Base-by-base conservation (phyloP, 1,139 yeast genomes). In the Candida freyschussii region DNA sequence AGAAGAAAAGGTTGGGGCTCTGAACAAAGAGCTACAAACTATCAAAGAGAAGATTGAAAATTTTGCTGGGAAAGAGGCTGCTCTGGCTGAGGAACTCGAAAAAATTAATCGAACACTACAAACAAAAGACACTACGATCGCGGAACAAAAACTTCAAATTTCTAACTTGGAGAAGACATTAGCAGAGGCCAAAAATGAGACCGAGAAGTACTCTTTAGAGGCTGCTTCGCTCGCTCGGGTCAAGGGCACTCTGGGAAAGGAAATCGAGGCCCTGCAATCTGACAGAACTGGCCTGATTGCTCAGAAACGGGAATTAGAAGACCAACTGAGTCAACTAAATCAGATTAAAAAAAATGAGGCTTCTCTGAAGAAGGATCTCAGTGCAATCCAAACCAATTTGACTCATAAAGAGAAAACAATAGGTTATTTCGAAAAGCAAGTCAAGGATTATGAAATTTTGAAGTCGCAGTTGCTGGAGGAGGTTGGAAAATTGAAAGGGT, bases 351-450 rank as follows among this genome's bases (percentile, higher is more conserved):
- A 48, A 29, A 33, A 47, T 5, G 62, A 62, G 17, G 48, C 43
- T 5, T 21, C 38, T 1, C 19, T 60, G 15, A 54, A 47, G 17
- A 44, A 49, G 26, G 55, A 50, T 26, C 26, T 50, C 2, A 11
- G 30, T 1, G 41, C 48, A 6, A 16, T 51, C 0, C 42, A 40
- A 24, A 15, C 30, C 3, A 44, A 39, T 6, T 50, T 70, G 8
- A 47, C 50, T 2, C 72, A 69, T 41, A 70, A 73, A 44, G 80
- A 75, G 18, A 68, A 68, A 39, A 64, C 67, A 12, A 65, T 75
- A 16, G 60, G 53, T 4, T 71, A 72, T 35, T 56, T 65, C 27
- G 72, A 69, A 39, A 56, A 62, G 21, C 70, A 67, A 38, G 54
- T 64, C 5, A 59, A 55, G 34, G 60, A 59, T 15, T 61, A 50